These are phyloP conservation scores for Strigomonas culicis DNA, from an alignment of 208 protist genomes.

Conservation along the genomic window DNA sequence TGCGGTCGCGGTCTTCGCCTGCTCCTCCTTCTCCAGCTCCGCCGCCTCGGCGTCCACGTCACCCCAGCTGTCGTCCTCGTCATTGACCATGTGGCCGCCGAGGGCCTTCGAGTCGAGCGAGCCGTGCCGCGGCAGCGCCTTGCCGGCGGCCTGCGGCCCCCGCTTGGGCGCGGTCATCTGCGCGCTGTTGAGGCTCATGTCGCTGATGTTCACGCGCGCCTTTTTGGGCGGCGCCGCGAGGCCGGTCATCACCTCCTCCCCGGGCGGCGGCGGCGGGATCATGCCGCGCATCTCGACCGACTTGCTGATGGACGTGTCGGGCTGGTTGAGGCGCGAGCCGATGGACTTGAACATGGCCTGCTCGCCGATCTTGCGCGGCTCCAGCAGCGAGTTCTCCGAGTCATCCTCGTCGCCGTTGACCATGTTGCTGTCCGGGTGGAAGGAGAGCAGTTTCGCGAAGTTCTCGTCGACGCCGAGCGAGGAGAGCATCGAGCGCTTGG, in stretches of 20 bases:
- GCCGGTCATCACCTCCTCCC: background rate
- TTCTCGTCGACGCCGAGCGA: slow-evolving; percentile 35
- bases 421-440: slow-evolving; percentile 26
- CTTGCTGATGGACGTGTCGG: slow-evolving; percentile 28
- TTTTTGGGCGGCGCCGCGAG: background rate
- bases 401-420: background rate
- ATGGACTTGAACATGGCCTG: slow-evolving; percentile 37
- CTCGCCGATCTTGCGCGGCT: slow-evolving; percentile 33
- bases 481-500: slow-evolving; percentile 35
- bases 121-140: slow-evolving; percentile 13
- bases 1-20: background rate
- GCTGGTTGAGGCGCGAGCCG: slow-evolving; percentile 15
- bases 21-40: background rate
- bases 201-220: background rate
- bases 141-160: background rate
- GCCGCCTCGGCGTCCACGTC: slow-evolving; percentile 19
- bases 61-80: slow-evolving; percentile 35
- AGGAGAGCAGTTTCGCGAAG: slow-evolving; percentile 32
- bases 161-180: background rate
- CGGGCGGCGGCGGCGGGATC: background rate
- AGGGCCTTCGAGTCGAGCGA: slow-evolving; percentile 37
- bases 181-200: slow-evolving; percentile 22
- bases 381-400: slow-evolving; percentile 20
- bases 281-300: slow-evolving; percentile 22
- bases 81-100: slow-evolving; percentile 3